Conservation (phyloP, 2,329 filamentous ascomycete genomes). For the Exophiala xenobiotica region DNA sequence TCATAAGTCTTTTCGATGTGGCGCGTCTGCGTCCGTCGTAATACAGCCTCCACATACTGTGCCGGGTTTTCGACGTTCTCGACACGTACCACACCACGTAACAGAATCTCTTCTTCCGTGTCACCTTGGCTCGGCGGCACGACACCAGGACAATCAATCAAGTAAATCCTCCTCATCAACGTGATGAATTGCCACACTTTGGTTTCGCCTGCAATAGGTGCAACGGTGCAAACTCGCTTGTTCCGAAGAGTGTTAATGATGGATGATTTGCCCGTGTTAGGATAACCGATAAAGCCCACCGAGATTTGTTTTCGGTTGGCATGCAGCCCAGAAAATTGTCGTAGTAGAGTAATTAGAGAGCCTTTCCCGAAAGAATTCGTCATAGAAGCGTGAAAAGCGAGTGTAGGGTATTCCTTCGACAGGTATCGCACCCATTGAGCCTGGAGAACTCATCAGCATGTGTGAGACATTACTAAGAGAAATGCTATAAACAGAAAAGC, state of each 20-base stretch:
- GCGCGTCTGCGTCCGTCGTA: constrained; percentile 75
- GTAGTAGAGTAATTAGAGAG: constrained; percentile 82
- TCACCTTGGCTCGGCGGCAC: constrained; percentile 86
- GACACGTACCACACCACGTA: constrained; percentile 87
- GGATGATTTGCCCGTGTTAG: constrained; percentile 92
- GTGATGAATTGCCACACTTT: constrained; percentile 99
- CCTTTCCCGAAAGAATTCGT: constrained; percentile 98
- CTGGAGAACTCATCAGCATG: constrained; percentile 62
- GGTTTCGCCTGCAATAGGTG: constrained; percentile 92
- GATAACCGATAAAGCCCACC: constrained; percentile 84
- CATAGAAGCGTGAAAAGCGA: constrained; percentile 91
- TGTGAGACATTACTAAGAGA: constrained; percentile 99
- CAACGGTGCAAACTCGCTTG: constrained; percentile 91
- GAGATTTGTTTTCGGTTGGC: constrained; percentile 91
- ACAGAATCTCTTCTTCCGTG: constrained; percentile 79
- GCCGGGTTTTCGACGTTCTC: constrained; percentile 96
- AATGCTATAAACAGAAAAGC: constrained; percentile 67
- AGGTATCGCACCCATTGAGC: constrained; percentile 88
- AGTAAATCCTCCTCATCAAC: constrained; percentile 87
- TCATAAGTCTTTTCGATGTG: constrained; percentile 95
- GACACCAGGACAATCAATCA: constrained; percentile 96
- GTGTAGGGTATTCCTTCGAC: constrained; percentile 87
- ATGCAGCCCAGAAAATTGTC: constrained; percentile 89
- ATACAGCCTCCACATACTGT: constrained; percentile 85
- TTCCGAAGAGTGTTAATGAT: constrained; percentile 95